Evolutionary conservation across 495 filamentous ascomycete species (phyloP).

Genomic region (Staphylotrichum longicolle): DNA sequence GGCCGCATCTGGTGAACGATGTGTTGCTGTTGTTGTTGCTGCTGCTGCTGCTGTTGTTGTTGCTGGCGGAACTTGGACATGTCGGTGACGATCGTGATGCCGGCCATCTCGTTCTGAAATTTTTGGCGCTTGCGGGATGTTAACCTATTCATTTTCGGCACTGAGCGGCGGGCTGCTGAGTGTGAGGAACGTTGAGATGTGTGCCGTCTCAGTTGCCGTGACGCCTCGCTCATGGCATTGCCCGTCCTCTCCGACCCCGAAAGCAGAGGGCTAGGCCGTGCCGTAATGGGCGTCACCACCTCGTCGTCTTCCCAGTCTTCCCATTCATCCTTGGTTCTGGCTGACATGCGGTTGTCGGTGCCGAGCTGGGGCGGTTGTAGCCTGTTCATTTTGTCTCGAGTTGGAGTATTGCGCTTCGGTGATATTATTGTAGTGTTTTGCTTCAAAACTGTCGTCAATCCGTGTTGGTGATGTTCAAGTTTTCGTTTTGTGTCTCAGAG

Average conservation of each 20-base stretch:
- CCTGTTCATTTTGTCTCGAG: constrained; percentile 24
- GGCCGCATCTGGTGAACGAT: constrained; percentile 26
- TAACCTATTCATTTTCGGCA: constrained; percentile 39
- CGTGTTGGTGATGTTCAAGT: neutral
- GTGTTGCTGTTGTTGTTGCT: constrained; percentile 29
- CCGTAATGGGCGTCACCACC: constrained; percentile 28
- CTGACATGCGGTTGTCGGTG: constrained; percentile 2
- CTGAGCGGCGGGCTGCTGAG: constrained; percentile 31
- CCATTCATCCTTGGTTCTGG: constrained; percentile 43
- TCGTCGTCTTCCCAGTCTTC: constrained; percentile 50
- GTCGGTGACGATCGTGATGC: constrained; percentile 65
- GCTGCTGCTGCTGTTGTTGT: constrained; percentile 28
- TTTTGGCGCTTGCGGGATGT: constrained; percentile 52
- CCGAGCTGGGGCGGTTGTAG: constrained; percentile 12
- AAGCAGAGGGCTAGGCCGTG: constrained; percentile 29
- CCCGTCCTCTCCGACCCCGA: neutral
- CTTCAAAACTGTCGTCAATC: neutral
- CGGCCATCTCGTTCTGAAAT: constrained; percentile 56
- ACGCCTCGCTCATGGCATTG: constrained; percentile 22
- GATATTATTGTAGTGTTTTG: neutral
- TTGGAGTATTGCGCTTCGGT: neutral
- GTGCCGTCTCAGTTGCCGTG: constrained; percentile 17
- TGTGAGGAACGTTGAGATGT: constrained; percentile 21
- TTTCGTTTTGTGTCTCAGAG: neutral
- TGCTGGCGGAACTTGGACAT: constrained; percentile 44